Base-by-base conservation (phyloP, 495 filamentous ascomycete species). In the Podospora anserina region DNA sequence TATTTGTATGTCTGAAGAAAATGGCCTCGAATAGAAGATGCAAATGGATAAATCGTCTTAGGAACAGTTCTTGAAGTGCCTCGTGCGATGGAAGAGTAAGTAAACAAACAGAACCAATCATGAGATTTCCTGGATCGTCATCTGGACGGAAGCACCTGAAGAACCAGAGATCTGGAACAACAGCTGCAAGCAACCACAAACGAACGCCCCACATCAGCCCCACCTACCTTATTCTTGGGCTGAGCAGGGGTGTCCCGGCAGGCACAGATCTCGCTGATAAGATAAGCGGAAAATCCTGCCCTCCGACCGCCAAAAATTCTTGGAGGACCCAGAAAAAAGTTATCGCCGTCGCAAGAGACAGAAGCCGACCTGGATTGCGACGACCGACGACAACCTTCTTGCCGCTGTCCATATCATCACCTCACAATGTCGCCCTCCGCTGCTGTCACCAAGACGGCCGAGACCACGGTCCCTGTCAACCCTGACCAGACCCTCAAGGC, bases 401-500 rank as follows among this genome's bases (percentile, higher is more conserved):
- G 59, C 27, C 28, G 27, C 32, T 32, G 53, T 26, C 39, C 39
- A 39, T 23, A 54, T 19, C 62, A 67, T 66, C 64, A 32, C 54
- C n/a, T 54, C 27, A 75, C 68, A 66, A 77, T 76, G 74, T 74
- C 76, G 4, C 69, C 70, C n/a, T 71, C 76, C 23, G 75, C 66
- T 54, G 16, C 72, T 18, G 70, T 72, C 63, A 61, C 71, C 34
- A 76, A 74, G 71, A 59, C 71, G 63, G 30, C 68, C 39, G 79
- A 78, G 49, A 68, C 77, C 66, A 67, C 73, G 16, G 76, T 77
- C 64, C 78, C 81, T 7, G 74, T 86, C 59, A 74, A 82, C 64
- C 70, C 76, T n/a, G 80, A 83, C 18, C 82, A 94, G 90, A 88
- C 87, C 64, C 75, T 91, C 54, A 91, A 90, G 83, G 94, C 94